Conservation (phyloP, 2,329 filamentous ascomycete genomes). For the Microascus cirrosus region DNA sequence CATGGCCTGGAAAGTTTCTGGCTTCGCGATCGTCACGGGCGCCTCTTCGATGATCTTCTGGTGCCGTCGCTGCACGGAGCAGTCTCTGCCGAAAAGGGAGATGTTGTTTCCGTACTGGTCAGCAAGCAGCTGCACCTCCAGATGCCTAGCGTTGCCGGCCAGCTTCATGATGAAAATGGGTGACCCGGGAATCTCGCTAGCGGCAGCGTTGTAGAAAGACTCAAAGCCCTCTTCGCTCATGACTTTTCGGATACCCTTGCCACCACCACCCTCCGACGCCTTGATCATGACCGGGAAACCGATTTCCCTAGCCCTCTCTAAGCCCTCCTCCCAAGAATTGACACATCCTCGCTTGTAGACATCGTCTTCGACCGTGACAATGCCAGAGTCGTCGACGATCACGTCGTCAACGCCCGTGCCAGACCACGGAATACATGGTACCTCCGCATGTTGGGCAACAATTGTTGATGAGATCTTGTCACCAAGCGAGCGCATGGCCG, state of each 20-base stretch:
- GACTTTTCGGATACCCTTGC: constrained; percentile 98
- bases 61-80: constrained; percentile 93
- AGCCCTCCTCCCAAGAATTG: constrained; percentile 77
- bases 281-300: constrained; percentile 99
- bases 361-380: constrained; percentile 83
- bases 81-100: constrained; percentile 96
- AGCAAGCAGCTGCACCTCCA: constrained; percentile 93
- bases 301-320: constrained; percentile 76
- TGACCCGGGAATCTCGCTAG: constrained; percentile 94
- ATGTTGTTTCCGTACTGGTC: constrained; percentile 99
- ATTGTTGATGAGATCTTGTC: constrained; percentile 99
- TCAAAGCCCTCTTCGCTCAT: constrained; percentile 75
- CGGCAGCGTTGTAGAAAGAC: constrained; percentile 84
- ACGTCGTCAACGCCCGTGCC: constrained; percentile 84
- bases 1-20: constrained; percentile 86
- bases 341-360: constrained; percentile 89
- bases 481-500: constrained; percentile 96
- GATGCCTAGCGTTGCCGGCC: constrained; percentile 86
- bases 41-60: constrained; percentile 99
- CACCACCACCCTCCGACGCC: constrained; percentile 97
- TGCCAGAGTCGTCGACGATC: constrained; percentile 64
- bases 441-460: constrained; percentile 90
- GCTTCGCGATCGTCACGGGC: constrained; percentile 89
- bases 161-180: constrained; percentile 99
- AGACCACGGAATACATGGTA: constrained; percentile 99